phyloP scores from a whole-genome alignment of 495 filamentous ascomycete genomes.

The Schizothecium vesticola region DNA sequence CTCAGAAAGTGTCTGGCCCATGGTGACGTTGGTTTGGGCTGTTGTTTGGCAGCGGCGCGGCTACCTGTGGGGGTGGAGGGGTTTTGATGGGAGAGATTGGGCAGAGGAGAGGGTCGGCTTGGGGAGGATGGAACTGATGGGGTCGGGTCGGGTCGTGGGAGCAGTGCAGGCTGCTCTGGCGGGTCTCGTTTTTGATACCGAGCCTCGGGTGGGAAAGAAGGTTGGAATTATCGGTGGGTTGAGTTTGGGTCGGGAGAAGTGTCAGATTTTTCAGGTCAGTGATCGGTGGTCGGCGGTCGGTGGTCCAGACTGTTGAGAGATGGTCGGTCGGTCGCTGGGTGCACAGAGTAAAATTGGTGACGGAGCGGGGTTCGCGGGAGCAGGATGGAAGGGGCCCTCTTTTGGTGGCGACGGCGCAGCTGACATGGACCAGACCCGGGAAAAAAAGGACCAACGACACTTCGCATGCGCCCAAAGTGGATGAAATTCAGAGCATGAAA shows the following conservation, averaged over 20 bases:
- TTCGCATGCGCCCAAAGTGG: background rate
- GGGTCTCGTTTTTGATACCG: background rate
- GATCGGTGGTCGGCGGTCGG: conserved; percentile 12
- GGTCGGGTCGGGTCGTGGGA: background rate
- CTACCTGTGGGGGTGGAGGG: conserved; percentile 20
- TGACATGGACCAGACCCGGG: conserved; percentile 15
- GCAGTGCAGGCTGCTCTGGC: background rate
- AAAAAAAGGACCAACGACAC: background rate
- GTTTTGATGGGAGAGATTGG: conserved; percentile 18
- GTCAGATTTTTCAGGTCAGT: background rate
- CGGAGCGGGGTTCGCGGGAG: conserved; percentile 22
- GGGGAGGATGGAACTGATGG: background rate
- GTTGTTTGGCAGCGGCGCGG: conserved; percentile 21
- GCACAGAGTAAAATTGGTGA: conserved; percentile 25
- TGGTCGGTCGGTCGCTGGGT: conserved; percentile 17
- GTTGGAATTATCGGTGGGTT: background rate
- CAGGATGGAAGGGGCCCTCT: conserved; percentile 11
- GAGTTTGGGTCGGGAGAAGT: background rate
- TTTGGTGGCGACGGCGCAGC: conserved; percentile 23
- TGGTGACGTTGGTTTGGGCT: conserved; percentile 37
- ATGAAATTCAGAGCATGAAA: background rate
- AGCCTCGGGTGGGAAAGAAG: conserved; percentile 1
- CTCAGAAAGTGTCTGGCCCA: conserved; percentile 99
- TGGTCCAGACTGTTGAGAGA: conserved; percentile 11
- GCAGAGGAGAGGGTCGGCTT: background rate